Percentiles rank a stretch among this genome's conserved stretches.
Conservation (phyloP, 768 basidiomycete species). For the Boletus sp. region DNA sequence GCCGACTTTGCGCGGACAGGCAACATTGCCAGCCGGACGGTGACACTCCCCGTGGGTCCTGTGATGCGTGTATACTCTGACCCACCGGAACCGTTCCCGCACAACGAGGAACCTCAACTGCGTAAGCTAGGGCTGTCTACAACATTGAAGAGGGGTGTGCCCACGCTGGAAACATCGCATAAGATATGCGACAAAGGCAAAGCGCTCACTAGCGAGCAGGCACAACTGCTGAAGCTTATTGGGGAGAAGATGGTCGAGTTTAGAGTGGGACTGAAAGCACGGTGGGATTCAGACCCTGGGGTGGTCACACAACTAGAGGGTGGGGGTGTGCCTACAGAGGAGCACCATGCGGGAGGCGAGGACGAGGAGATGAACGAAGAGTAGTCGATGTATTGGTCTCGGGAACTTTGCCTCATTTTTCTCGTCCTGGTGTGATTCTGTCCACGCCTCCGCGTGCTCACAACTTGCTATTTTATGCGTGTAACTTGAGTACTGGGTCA, state of each 20-base stretch:
- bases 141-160: slow-evolving; percentile 82
- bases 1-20: slow-evolving; percentile 91
- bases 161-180: slow-evolving; percentile 78
- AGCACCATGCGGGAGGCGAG: slow-evolving; percentile 34
- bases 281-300: slow-evolving; percentile 71
- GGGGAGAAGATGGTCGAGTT: slow-evolving; percentile 89
- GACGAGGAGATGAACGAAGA: slow-evolving; percentile 55
- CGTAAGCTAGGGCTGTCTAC: slow-evolving; percentile 89
- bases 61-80: slow-evolving; percentile 79
- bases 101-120: slow-evolving; percentile 96
- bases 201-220: slow-evolving; percentile 78
- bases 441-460: background rate
- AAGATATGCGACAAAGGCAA: slow-evolving; percentile 83
- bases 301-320: slow-evolving; percentile 61
- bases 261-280: slow-evolving; percentile 63
- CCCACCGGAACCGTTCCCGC: slow-evolving; percentile 87
- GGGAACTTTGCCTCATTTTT: background rate
- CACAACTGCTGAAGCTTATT: slow-evolving; percentile 88
- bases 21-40: slow-evolving; percentile 70
- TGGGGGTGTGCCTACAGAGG: slow-evolving; percentile 36
- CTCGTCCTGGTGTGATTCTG: background rate
- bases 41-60: slow-evolving; percentile 79
- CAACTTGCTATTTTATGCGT: slow-evolving; percentile 1
- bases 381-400: slow-evolving; percentile 12
- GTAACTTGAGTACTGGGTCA: background rate